Base-by-base conservation (phyloP, 2,329 filamentous ascomycete species). In the Uncinocarpus reesii region DNA sequence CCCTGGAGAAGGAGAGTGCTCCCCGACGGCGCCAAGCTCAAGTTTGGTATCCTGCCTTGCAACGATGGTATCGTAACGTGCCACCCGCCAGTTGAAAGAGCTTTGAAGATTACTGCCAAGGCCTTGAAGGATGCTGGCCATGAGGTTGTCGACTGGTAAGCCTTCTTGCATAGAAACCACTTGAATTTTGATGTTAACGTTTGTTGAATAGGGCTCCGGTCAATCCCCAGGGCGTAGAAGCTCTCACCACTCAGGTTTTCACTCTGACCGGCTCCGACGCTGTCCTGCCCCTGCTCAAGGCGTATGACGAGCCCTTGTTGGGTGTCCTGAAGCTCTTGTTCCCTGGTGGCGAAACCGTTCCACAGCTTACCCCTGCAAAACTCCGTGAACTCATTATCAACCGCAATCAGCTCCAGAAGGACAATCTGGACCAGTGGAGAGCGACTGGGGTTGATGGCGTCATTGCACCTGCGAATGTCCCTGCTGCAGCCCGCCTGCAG, bases 31-130 rank as follows among this genome's bases (percentile, higher is more conserved):
- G 31, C 13, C 10, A 64, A 68, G 7, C 66, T 83, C 15, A 67
- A 71, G 3, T 75, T 83, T 55, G 80, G 70, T 0, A 60, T 82
- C 0, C 58, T 80, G 32, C 70, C 62, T 51, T 42, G 35, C 48
- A 65, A 72, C 10, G 77, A 83, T 55, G 72, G 71, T 0, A 49
- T 65, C 1, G 71, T 74, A 16, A 65, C 63, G 1, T 71, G 73
- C n/a, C 75, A 78, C 26, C 80, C 80, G 5, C 79, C 80, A 3
- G 69, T 83, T 24, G 60, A 64, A 5, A 68, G 79, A 18, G 78
- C 76, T 0, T 54, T 82, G 13, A 62, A 70, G 1, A 71, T 74
- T 4, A 70, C 76, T 0, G 71, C 71, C 3, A 63, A 72, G 43
- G 68, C 71, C 0, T 54, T 78, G 15, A 60, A 66, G 53, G 67